Evolutionary conservation across 2,329 filamentous ascomycete genomes (phyloP).

Genomic region (Cladosporium velox): DNA sequence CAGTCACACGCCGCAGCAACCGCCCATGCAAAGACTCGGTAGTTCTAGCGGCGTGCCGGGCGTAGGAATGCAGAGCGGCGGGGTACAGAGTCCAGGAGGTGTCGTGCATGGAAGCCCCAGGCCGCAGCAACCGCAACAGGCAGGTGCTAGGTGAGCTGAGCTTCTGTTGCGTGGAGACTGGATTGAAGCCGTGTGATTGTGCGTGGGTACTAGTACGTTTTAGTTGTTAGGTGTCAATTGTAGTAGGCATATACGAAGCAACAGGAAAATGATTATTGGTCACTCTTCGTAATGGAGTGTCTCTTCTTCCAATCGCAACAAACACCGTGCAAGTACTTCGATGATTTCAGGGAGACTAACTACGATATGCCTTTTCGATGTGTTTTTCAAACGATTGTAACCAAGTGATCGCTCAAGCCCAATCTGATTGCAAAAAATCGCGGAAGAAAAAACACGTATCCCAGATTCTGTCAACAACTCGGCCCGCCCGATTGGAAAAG

Average conservation of each 20-base stretch:
- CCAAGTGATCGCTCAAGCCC: background rate
- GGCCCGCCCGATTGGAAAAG: background rate
- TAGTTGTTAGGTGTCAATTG: background rate
- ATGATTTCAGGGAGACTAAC: background rate
- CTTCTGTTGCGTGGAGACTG: background rate
- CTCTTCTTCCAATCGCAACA: background rate
- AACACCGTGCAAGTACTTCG: background rate
- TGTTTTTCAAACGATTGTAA: background rate
- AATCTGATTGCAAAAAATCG: background rate
- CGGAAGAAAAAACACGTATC: background rate
- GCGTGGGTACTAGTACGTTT: background rate
- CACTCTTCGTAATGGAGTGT: background rate
- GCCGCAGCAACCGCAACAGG: conserved; percentile 29
- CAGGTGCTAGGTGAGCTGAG: conserved; percentile 32
- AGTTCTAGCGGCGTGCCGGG: conserved; percentile 31
- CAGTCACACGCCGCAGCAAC: conserved; percentile 34
- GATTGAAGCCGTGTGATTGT: background rate
- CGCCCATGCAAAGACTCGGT: conserved; percentile 33
- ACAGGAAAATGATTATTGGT: background rate
- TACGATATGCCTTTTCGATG: background rate
- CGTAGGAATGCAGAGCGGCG: conserved; percentile 36
- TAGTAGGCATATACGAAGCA: background rate
- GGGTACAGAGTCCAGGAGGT: conserved; percentile 20
- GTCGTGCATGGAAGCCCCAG: conserved; percentile 35
- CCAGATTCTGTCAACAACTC: background rate